A percentile compares a stretch with the other conserved stretches of the same genome.
Conservation (phyloP, 2,329 filamentous ascomycete species). For the Apiospora saccharicola region DNA sequence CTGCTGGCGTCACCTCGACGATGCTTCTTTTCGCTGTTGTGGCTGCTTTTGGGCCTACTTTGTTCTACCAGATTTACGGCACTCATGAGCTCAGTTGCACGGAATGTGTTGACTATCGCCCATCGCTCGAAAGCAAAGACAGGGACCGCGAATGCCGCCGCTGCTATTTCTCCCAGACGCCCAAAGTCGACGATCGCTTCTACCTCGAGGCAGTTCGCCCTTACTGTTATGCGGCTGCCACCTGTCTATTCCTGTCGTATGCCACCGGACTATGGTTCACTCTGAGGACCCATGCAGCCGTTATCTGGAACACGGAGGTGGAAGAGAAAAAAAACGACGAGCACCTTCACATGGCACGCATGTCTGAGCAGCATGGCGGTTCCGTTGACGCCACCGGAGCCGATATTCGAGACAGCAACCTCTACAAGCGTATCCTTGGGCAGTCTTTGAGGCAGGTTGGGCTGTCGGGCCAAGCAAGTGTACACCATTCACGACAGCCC, state of each 20-base stretch:
- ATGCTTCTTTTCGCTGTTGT: constrained; percentile 98
- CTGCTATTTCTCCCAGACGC: constrained; percentile 91
- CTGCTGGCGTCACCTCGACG: constrained; percentile 94
- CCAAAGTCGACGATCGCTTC: constrained; percentile 85
- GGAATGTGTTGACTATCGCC: constrained; percentile 58
- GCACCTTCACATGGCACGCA: constrained; percentile 38
- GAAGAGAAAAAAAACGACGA: constrained; percentile 78
- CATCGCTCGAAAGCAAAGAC: constrained; percentile 43
- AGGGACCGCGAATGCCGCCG: constrained; percentile 79
- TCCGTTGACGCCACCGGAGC: constrained; percentile 58
- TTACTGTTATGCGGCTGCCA: constrained; percentile 88
- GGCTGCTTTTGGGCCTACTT: constrained; percentile 90
- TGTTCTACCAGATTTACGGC: constrained; percentile 99
- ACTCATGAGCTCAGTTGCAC: constrained; percentile 94
- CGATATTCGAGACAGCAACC: constrained; percentile 84
- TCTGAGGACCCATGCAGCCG: constrained; percentile 90
- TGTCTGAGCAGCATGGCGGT: constrained; percentile 47
- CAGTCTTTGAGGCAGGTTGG: constrained; percentile 89
- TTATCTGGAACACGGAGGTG: constrained; percentile 91
- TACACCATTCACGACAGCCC: constrained; percentile 39
- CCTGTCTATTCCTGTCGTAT: constrained; percentile 90
- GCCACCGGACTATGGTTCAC: constrained; percentile 95
- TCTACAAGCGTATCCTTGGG: constrained; percentile 93
- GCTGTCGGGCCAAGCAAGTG: constrained; percentile 59
- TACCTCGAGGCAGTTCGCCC: constrained; percentile 90